phyloP scores from a whole-genome alignment of 306 rosid species.

The Albizia julibrissin region DNA sequence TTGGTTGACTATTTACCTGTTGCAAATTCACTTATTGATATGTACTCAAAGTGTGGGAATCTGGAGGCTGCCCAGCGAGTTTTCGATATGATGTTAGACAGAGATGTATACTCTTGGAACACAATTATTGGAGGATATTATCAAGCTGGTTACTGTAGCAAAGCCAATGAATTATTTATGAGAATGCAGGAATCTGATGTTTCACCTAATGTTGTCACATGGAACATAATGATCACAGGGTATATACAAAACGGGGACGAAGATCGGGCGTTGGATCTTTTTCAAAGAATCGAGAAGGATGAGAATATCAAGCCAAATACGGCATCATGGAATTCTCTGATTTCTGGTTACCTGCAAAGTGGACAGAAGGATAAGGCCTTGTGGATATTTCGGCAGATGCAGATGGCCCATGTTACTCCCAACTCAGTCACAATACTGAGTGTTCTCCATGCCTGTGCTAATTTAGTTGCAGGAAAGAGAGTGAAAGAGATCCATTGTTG shows the following conservation, averaged over 20 bases:
- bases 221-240: slow-evolving; percentile 92
- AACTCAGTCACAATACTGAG: slow-evolving; percentile 78
- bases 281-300: slow-evolving; percentile 73
- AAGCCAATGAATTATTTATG: slow-evolving; percentile 83
- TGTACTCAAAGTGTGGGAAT: slow-evolving; percentile 86
- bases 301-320: slow-evolving; percentile 69
- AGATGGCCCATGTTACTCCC: slow-evolving; percentile 52
- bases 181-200: slow-evolving; percentile 80
- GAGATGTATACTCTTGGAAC: slow-evolving; percentile 91
- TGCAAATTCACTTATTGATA: slow-evolving; percentile 77
- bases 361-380: slow-evolving; percentile 77
- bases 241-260: slow-evolving; percentile 78
- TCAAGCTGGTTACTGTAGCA: slow-evolving; percentile 84
- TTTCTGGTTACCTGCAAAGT: slow-evolving; percentile 74
- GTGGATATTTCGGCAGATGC: slow-evolving; percentile 80
- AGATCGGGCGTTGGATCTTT: slow-evolving; percentile 80
- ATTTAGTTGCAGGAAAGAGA: slow-evolving; percentile 64
- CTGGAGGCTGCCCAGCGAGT: slow-evolving; percentile 71
- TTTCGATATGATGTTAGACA: slow-evolving; percentile 61
- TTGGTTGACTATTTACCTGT: slow-evolving; percentile 48
- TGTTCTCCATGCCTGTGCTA: slow-evolving; percentile 73
- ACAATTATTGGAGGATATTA: slow-evolving; percentile 89
- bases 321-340: slow-evolving; percentile 90
- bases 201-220: slow-evolving; percentile 72
- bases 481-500: slow-evolving; percentile 85